Base-by-base conservation (phyloP, 495 filamentous ascomycete genomes). In the Daldinia caldariorum region DNA sequence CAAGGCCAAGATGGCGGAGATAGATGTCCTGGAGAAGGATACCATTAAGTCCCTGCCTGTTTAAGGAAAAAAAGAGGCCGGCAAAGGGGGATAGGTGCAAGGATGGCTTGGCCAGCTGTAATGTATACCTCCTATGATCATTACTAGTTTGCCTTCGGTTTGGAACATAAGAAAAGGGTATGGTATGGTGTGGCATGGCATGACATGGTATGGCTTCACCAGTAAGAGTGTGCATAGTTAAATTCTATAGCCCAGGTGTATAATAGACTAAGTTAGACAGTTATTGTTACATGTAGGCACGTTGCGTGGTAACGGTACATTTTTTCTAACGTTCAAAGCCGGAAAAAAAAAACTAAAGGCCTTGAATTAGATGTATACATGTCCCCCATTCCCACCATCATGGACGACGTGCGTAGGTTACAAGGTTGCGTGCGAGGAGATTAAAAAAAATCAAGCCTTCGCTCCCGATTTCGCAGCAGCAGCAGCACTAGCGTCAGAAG, bases 21-120 rank as follows among this genome's bases (percentile, higher is more conserved):
- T 94, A 14, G 90, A 89, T 78, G 85, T 83, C 63, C 78, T 87
- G 35, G 90, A 92, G 75, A 92, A 94, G 69, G 82, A 82, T 31
- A 85, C 85, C 10, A 2, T 47, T 47, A 47, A 47, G 43, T 20
- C 16, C 20, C 9, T 47, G 16, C 43, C 43, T 22, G 43, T 85
- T 86, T 77, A 89, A 88, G 79, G 26, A 26, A 1, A 26, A 3
- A 26, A 26, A 1, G 3, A 3, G 3, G 26, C 26, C 1, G 26
- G 3, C 1, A 26, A 26, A 3, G 26, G 26, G 26, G 26, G 26
- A 26, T 26, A 3, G 29, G 26, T 13, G 65, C 74, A 2, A 66
- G 74, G 61, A 22, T 69, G 12, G 75, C 66, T 66, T 69, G 60
- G 56, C 6, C 1, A 16, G 16, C 47, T 20, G 12, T 10, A 7